phyloP scores from a whole-genome alignment of 495 filamentous ascomycete genomes.

The Rhypophila decipiens region DNA sequence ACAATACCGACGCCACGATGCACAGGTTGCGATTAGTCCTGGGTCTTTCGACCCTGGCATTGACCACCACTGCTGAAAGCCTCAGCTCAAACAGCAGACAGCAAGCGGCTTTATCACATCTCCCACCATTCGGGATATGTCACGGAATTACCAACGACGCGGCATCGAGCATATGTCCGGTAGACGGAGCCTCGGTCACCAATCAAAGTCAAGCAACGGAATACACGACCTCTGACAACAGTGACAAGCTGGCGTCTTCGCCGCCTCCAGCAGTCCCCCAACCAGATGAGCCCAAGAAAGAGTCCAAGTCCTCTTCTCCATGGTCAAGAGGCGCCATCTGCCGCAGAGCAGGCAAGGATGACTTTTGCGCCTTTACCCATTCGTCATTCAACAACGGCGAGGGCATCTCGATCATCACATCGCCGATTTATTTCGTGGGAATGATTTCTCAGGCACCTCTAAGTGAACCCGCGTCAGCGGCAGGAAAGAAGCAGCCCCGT shows the following conservation, averaged over 20 bases:
- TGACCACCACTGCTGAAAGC: too few relatives aligned
- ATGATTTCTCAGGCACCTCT: constrained; percentile 10
- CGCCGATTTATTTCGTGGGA: constrained; percentile 8
- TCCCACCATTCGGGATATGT: too few relatives aligned
- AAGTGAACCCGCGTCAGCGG: not conserved
- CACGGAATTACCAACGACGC: too few relatives aligned
- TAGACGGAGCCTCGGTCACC: too few relatives aligned
- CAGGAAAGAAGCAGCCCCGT: not conserved
- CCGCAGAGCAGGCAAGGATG: constrained; percentile 9
- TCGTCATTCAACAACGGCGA: constrained; percentile 19
- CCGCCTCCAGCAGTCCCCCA: not conserved
- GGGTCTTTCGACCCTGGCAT: too few relatives aligned
- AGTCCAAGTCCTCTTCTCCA: constrained; percentile 1
- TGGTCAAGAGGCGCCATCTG: constrained; percentile 9
- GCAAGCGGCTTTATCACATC: too few relatives aligned
- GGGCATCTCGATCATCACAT: constrained; percentile 31
- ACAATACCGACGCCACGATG: too few relatives aligned
- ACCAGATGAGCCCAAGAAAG: not conserved
- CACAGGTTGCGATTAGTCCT: too few relatives aligned
- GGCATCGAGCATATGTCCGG: too few relatives aligned
- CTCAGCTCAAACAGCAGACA: too few relatives aligned
- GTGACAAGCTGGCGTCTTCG: not conserved
- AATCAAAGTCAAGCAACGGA: too few relatives aligned
- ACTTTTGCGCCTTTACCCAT: constrained; percentile 25
- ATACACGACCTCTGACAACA: too few relatives aligned